phyloP scores from a whole-genome alignment of 352 stramenopile species.

The Pythium phragmitis region DNA sequence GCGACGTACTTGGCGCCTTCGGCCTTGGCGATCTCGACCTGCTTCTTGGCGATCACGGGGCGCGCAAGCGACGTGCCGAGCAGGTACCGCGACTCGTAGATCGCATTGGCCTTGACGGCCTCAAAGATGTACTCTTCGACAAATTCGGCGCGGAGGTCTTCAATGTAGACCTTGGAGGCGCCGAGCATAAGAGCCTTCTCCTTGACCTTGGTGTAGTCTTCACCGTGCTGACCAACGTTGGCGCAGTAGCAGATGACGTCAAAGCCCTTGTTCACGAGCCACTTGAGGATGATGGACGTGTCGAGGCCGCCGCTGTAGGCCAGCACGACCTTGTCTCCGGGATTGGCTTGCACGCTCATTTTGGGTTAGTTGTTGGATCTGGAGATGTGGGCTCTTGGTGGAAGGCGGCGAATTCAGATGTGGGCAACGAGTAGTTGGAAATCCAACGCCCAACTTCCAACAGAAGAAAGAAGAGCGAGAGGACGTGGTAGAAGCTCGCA shows the following conservation, averaged over 20 bases:
- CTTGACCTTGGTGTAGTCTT: conserved; percentile 94
- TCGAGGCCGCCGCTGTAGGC: conserved; percentile 98
- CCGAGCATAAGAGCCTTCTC: conserved; percentile 85
- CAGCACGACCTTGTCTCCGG: conserved; percentile 93
- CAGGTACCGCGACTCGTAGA: conserved; percentile 98
- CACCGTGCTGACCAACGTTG: conserved; percentile 97
- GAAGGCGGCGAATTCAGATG: conserved; percentile 36
- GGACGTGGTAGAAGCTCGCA: background rate
- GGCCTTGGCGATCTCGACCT: conserved; percentile 91
- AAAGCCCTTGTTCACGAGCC: conserved; percentile 97
- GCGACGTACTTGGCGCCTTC: conserved; percentile 93
- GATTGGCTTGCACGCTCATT: conserved; percentile 73
- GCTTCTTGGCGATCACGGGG: conserved; percentile 97
- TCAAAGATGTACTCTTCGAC: conserved; percentile 94
- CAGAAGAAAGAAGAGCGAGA: background rate
- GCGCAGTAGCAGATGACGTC: conserved; percentile 99
- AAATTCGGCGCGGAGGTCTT: conserved; percentile 98
- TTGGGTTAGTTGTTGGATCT: conserved; percentile 9
- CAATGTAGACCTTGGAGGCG: conserved; percentile 91
- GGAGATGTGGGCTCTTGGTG: conserved; percentile 16
- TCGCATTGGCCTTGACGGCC: conserved; percentile 95
- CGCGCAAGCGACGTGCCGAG: conserved; percentile 97
- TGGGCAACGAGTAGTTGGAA: conserved; percentile 22
- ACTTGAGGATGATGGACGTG: conserved; percentile 99
- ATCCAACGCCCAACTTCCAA: conserved; percentile 1